Percentiles rank a stretch among this genome's conserved stretches.
These are phyloP conservation scores for Pseudofabraea citricarpa DNA, from an alignment of 2,329 filamentous ascomycete species.

Conservation along the genomic window DNA sequence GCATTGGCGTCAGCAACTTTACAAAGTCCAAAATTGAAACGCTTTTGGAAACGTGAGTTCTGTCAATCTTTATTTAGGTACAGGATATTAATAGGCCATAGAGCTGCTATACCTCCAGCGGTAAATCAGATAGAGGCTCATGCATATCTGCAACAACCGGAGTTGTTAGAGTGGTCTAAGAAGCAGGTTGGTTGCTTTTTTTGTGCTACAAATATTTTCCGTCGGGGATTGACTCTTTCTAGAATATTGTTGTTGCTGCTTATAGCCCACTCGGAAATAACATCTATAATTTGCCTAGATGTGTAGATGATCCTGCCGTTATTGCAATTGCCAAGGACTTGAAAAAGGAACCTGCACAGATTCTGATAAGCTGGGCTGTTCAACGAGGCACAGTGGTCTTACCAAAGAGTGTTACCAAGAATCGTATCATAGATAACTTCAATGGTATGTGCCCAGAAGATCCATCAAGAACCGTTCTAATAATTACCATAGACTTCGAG, in stretches of 20 bases:
- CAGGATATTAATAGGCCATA: too few relatives aligned
- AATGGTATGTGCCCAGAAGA: slow-evolving; percentile 20
- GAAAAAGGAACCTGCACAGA: slow-evolving; percentile 45
- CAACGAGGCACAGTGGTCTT: slow-evolving; percentile 48
- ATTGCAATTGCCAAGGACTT: slow-evolving; percentile 47
- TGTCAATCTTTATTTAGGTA: slow-evolving; percentile 29
- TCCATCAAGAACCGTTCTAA: neutral
- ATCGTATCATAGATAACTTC: slow-evolving; percentile 43
- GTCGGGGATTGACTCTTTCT: slow-evolving; percentile 28
- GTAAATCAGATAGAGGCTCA: slow-evolving; percentile 68
- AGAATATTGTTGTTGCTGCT: slow-evolving; percentile 56
- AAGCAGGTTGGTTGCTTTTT: slow-evolving; percentile 1
- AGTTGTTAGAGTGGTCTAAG: slow-evolving; percentile 51
- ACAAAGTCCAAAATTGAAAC: slow-evolving; percentile 36
- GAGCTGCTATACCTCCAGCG: slow-evolving; percentile 49
- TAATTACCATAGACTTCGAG: slow-evolving; percentile 32
- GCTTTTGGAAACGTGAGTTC: slow-evolving; percentile 34
- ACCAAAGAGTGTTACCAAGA: slow-evolving; percentile 49
- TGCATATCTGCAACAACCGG: slow-evolving; percentile 59
- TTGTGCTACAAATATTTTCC: neutral
- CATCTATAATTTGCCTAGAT: slow-evolving; percentile 35
- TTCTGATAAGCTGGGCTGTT: slow-evolving; percentile 50
- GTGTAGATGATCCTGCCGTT: slow-evolving; percentile 44
- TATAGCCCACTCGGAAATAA: slow-evolving; percentile 63
- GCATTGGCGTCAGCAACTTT: slow-evolving; percentile 50